These are phyloP conservation scores for Omphalea diandra DNA, from an alignment of 441 rosid genomes.

Conservation along the genomic window DNA sequence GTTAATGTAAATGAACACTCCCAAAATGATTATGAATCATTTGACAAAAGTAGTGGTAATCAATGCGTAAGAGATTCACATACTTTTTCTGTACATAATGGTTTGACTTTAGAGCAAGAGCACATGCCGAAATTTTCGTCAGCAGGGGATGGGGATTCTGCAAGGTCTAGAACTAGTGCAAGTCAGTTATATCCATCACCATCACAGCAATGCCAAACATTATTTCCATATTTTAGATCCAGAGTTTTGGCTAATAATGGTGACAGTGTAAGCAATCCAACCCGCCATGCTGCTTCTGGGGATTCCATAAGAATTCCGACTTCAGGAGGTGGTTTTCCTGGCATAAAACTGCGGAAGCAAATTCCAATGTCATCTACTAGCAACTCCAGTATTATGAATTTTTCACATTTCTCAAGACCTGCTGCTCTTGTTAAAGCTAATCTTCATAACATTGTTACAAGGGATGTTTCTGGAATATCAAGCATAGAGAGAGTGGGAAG, in stretches of 20 bases:
- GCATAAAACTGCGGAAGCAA: constrained; percentile 37
- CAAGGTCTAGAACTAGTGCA: constrained; percentile 29
- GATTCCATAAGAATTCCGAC: constrained; percentile 24
- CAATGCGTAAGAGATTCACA: constrained; percentile 30
- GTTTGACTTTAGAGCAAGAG: constrained; percentile 30
- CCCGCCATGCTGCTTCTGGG: constrained; percentile 24
- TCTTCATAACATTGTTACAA: constrained; percentile 34
- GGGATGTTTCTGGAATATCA: constrained; percentile 25
- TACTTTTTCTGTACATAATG: constrained; percentile 29
- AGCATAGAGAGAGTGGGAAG: constrained; percentile 29
- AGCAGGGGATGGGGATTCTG: constrained; percentile 26
- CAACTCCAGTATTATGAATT: constrained; percentile 50
- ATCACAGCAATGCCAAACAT: constrained; percentile 35
- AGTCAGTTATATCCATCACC: constrained; percentile 33
- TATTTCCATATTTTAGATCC: constrained; percentile 42
- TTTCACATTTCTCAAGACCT: constrained; percentile 75
- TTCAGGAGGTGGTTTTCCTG: constrained; percentile 30
- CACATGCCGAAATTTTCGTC: constrained; percentile 28
- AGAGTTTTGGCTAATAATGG: constrained; percentile 32
- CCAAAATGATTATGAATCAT: constrained; percentile 41
- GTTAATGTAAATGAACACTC: constrained; percentile 47
- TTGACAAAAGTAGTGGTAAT: constrained; percentile 29
- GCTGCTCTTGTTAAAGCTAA: constrained; percentile 48
- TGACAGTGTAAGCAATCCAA: constrained; percentile 21
- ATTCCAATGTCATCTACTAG: constrained; percentile 32